Conservation (phyloP, 208 protist genomes). For the Leishmania major region DNA sequence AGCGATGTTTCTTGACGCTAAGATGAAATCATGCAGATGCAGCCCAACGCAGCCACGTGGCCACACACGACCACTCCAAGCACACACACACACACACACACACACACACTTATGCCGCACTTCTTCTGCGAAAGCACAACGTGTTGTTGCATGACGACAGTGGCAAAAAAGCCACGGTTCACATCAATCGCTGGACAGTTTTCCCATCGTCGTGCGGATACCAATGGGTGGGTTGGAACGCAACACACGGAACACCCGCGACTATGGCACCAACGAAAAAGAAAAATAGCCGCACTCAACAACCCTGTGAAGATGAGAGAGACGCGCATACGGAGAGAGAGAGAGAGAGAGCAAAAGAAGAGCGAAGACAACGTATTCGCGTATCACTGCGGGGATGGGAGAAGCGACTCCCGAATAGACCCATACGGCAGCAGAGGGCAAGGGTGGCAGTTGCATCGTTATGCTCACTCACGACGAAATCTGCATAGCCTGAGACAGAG, state of each 20-base stretch:
- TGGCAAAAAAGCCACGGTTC: neutral
- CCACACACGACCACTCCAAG: constrained; percentile 3
- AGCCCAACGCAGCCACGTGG: neutral
- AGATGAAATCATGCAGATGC: constrained; percentile 5
- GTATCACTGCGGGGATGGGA: neutral
- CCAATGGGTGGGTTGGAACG: neutral
- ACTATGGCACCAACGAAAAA: neutral
- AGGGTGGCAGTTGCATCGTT: neutral
- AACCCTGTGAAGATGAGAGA: neutral
- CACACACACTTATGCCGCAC: neutral
- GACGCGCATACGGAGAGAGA: neutral
- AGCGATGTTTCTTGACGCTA: constrained; percentile 16
- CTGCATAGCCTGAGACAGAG: neutral
- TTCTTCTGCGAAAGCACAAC: neutral
- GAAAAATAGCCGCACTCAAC: neutral
- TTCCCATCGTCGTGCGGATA: neutral
- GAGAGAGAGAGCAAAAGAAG: neutral
- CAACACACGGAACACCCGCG: neutral
- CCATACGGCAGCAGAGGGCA: neutral
- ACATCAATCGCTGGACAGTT: neutral
- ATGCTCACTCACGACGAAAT: neutral
- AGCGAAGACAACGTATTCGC: neutral
- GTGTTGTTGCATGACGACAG: neutral
- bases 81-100: neutral
- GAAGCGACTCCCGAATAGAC: neutral